Evolutionary conservation across 1,139 yeast genomes (phyloP).

Genomic region (Scheffersomyces segobiensis): DNA sequence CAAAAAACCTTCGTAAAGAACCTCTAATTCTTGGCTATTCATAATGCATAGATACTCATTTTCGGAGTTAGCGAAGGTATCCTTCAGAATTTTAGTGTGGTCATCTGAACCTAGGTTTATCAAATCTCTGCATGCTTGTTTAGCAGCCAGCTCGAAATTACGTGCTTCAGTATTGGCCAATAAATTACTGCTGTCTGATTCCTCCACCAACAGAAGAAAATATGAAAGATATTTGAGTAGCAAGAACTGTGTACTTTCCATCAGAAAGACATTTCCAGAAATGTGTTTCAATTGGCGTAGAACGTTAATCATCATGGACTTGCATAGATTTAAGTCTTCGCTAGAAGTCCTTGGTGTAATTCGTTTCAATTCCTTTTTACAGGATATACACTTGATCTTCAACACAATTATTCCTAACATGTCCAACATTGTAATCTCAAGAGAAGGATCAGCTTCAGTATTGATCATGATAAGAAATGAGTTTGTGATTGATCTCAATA

Average conservation of each 20-base stretch:
- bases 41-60: conserved; percentile 14
- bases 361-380: neutral
- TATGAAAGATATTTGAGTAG: neutral
- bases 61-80: neutral
- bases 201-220: neutral
- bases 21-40: conserved; percentile 32
- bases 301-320: neutral
- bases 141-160: neutral
- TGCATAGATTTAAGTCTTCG: neutral
- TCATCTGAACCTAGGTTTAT: neutral
- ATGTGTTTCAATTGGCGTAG: neutral
- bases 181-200: neutral
- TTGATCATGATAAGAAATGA: conserved; percentile 38
- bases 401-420: conserved; percentile 54
- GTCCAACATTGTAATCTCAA: conserved; percentile 56
- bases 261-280: neutral
- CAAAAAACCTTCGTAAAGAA: conserved; percentile 55
- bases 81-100: neutral
- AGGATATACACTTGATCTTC: conserved; percentile 18
- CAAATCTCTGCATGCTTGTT: neutral
- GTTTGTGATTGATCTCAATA: conserved; percentile 45
- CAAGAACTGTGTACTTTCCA: neutral
- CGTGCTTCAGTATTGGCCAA: conserved; percentile 10
- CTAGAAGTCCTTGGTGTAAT: neutral
- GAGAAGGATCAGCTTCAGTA: conserved; percentile 30